Base-by-base conservation (phyloP, 2,329 filamentous ascomycete genomes). In the Penicillium verrucosum region DNA sequence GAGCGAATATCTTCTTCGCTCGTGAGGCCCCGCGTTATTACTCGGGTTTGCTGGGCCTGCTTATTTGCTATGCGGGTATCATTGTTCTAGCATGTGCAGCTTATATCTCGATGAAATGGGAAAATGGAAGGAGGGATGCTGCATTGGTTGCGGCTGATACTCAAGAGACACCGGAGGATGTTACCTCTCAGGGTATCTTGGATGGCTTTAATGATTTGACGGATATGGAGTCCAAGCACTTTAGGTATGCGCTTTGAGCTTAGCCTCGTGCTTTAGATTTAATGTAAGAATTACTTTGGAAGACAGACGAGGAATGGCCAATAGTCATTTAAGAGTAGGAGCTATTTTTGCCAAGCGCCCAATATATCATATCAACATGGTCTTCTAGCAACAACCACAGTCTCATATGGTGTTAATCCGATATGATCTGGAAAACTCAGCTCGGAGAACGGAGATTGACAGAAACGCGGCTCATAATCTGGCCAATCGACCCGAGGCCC, bases 1-100 rank as follows among this genome's bases (percentile, higher is more conserved):
- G 79, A 0, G 77, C 79, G 1, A 77, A 80, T 41, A 73, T 80
- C 29, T 80, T 80, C 67, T 75, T 79, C 51, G 69, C 76, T 0
- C 64, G 65, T 2, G 78, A 80, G 61, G 70, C 69, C 8, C 78
- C 78, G 1, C 68, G 77, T 6, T 80, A 80, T 42, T 74, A 72
- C 40, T 77, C 76, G 4, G 78, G 78, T 1, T 60, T 80, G n/a
- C 72, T 72, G 1, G 78, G 74, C 0, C 60, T 80, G 18, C 69
- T 77, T 18, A 67, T 72, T 30, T 79, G 75, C 54, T 80, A 80
- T 59, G 75, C 73, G 4, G 76, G 71, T 0, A 75, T 79, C 38
- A 70, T 78, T 40, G 66, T 73, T 0, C 58, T 78, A 2, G 65
- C 67, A 5, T 47, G 54, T 8, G 50, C 69, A 4, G 58, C 60